A percentile compares a stretch with the other conserved stretches of the same genome.
These are phyloP conservation scores for Podila epicladia DNA, from an alignment of 192 early-diverging fungal genomes.

Conservation along the genomic window DNA sequence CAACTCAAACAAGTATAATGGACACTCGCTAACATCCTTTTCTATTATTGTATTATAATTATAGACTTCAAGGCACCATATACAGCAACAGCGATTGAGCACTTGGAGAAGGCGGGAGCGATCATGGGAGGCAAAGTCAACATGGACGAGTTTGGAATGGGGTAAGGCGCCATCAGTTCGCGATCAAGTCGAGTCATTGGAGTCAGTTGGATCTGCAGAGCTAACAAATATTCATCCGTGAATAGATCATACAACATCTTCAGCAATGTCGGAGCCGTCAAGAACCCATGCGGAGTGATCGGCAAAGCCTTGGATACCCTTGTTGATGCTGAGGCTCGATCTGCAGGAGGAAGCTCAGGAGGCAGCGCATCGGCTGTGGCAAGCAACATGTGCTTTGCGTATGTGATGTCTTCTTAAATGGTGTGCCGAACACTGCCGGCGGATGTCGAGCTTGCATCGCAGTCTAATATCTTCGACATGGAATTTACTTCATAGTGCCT, in stretches of 20 bases:
- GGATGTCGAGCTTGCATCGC: neutral
- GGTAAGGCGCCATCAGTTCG: conserved; percentile 50
- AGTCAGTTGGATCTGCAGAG: neutral
- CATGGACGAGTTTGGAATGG: conserved; percentile 99
- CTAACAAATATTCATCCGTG: conserved; percentile 55
- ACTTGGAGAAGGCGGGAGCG: conserved; percentile 69
- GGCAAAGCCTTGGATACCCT: conserved; percentile 3
- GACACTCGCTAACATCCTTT: neutral
- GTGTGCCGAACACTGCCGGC: no score
- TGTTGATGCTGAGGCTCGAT: conserved; percentile 37
- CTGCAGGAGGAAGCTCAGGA: conserved; percentile 92
- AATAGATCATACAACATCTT: conserved; percentile 38
- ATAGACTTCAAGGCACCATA: conserved; percentile 74
- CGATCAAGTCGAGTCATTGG: neutral
- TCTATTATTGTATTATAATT: no score
- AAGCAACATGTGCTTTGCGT: conserved; percentile 78
- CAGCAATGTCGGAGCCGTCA: conserved; percentile 11
- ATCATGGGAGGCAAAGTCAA: conserved; percentile 84
- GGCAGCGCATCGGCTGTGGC: conserved; percentile 93
- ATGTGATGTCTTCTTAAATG: neutral
- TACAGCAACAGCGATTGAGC: conserved; percentile 76
- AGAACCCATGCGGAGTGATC: conserved; percentile 43
- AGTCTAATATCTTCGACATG: neutral
- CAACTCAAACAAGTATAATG: neutral
- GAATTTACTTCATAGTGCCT: conserved; percentile 58